These are phyloP conservation scores for Gillenia trifoliata DNA, from an alignment of 306 rosid species.

Conservation along the genomic window DNA sequence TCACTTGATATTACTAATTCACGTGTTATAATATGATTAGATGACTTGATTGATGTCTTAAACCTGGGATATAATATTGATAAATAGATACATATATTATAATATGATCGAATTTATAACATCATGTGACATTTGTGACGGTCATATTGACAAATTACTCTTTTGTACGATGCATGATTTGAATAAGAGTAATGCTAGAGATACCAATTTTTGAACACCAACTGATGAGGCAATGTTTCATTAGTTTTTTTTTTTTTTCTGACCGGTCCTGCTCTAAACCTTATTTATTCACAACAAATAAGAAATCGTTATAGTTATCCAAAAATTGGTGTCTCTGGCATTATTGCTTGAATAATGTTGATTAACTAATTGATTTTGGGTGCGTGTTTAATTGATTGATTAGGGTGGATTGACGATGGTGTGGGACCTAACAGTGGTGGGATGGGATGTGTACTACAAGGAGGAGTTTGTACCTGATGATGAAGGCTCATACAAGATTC, in stretches of 20 bases:
- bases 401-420: slow-evolving; percentile 67
- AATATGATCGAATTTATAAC: too few species aligned
- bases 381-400: background rate
- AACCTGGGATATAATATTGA: background rate
- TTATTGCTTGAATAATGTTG: background rate
- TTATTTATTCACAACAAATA: too few species aligned
- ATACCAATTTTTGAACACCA: too few species aligned
- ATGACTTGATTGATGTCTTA: background rate
- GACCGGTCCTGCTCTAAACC: background rate
- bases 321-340: too few species aligned
- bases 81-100: too few species aligned
- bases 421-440: slow-evolving; percentile 79
- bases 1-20: background rate
- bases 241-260: too few species aligned
- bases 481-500: slow-evolving; percentile 72
- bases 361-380: background rate
- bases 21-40: background rate
- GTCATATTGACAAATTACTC: too few species aligned
- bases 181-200: too few species aligned
- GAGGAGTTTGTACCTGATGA: slow-evolving; percentile 90
- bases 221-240: too few species aligned
- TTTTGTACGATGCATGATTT: too few species aligned
- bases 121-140: too few species aligned
- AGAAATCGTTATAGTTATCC: too few species aligned
- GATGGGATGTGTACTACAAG: slow-evolving; percentile 85